A percentile compares a stretch with the other conserved stretches of the same genome.
Conservation (phyloP, 352 stramenopile genomes). For the Phytophthora agathidicida region DNA sequence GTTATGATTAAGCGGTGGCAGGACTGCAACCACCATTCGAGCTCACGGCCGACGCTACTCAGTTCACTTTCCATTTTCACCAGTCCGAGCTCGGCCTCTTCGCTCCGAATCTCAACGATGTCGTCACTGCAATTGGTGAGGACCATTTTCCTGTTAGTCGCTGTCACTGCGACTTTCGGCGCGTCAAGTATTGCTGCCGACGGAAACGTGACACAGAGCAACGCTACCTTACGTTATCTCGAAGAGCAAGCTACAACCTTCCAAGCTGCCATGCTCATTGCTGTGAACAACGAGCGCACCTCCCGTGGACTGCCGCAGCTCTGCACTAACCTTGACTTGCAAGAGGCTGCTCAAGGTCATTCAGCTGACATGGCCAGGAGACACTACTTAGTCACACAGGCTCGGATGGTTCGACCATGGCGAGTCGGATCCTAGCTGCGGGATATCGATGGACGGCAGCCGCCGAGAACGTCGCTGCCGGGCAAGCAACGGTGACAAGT, state of each 20-base stretch:
- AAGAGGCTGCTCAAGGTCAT: conserved; percentile 31
- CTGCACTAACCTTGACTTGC: conserved; percentile 49
- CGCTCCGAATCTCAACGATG: conserved; percentile 17
- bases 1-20: no score
- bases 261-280: conserved; percentile 40
- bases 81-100: conserved; percentile 1
- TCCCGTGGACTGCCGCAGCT: conserved; percentile 38
- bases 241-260: conserved; percentile 14
- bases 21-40: conserved; percentile 15
- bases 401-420: conserved; percentile 47
- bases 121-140: conserved; percentile 9
- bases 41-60: neutral
- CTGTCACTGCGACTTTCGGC: conserved; percentile 1
- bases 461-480: conserved; percentile 61
- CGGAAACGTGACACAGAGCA: conserved; percentile 5
- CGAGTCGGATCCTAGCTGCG: conserved; percentile 37
- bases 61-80: conserved; percentile 28
- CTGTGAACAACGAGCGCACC: conserved; percentile 53
- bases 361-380: conserved; percentile 53
- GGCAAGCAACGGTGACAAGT: conserved; percentile 38
- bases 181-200: neutral
- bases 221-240: conserved; percentile 2
- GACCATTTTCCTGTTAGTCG: conserved; percentile 8
- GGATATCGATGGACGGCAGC: conserved; percentile 44
- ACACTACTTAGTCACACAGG: conserved; percentile 54